Conservation (phyloP, 2,329 filamentous ascomycete species). For the Cordyceps pruinosa region DNA sequence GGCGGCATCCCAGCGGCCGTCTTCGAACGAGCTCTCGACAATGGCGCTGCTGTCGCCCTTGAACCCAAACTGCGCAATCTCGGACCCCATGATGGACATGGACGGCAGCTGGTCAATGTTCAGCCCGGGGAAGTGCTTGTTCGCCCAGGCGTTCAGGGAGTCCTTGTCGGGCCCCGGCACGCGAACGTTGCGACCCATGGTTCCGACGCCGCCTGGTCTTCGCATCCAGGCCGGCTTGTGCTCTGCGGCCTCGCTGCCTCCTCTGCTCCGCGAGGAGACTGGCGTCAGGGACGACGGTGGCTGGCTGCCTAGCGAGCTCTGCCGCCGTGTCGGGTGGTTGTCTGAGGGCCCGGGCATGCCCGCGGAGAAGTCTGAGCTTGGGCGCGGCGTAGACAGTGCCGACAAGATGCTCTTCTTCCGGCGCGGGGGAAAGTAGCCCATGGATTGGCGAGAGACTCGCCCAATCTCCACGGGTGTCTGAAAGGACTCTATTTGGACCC, state of each 20-base stretch:
- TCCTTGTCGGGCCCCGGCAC: slow-evolving; percentile 79
- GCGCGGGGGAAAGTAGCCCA: slow-evolving; percentile 88
- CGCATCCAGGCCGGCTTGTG: slow-evolving; percentile 57
- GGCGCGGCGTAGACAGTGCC: slow-evolving; percentile 58
- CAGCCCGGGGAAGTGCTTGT: slow-evolving; percentile 73
- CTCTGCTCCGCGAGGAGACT: slow-evolving; percentile 29
- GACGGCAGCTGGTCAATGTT: slow-evolving; percentile 62
- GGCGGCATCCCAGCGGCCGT: slow-evolving; percentile 37
- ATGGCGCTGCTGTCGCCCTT: slow-evolving; percentile 33
- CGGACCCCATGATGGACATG: slow-evolving; percentile 57
- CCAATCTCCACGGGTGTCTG: slow-evolving; percentile 73
- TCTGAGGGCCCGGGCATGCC: slow-evolving; percentile 31
- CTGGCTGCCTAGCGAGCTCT: slow-evolving; percentile 34
- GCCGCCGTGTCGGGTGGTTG: slow-evolving; percentile 32
- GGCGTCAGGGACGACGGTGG: slow-evolving; percentile 28
- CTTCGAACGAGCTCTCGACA: slow-evolving; percentile 45
- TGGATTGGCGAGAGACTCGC: slow-evolving; percentile 68
- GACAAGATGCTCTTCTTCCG: slow-evolving; percentile 76
- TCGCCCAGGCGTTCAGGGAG: slow-evolving; percentile 75
- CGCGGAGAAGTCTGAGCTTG: slow-evolving; percentile 55
- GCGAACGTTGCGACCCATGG: slow-evolving; percentile 62
- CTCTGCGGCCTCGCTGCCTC: slow-evolving; percentile 33
- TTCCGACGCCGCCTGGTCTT: slow-evolving; percentile 83
- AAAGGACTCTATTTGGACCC: slow-evolving; percentile 71
- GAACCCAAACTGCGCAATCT: slow-evolving; percentile 53